These are phyloP conservation scores for Sutorius australiensis DNA, from an alignment of 768 basidiomycete species.

Conservation along the genomic window DNA sequence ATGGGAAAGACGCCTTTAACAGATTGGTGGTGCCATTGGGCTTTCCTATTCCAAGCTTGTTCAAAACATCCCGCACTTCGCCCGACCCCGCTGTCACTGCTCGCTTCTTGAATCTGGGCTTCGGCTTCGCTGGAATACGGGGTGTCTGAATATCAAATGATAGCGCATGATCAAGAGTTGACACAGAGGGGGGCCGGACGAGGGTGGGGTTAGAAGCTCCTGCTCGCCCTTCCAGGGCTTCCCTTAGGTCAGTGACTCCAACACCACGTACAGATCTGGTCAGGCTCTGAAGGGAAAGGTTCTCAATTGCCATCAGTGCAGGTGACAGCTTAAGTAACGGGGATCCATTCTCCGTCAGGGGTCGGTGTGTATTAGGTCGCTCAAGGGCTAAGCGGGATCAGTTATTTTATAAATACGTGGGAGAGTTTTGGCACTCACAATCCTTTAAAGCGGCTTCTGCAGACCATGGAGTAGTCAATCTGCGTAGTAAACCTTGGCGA, in stretches of 20 bases:
- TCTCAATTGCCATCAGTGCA: conserved; percentile 87
- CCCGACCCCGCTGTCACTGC: conserved; percentile 48
- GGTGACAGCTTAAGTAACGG: conserved; percentile 80
- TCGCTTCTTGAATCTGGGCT: conserved; percentile 55
- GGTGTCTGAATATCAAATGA: conserved; percentile 40
- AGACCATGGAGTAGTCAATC: conserved; percentile 64
- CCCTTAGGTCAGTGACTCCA: conserved; percentile 83
- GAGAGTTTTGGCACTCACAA: conserved; percentile 47
- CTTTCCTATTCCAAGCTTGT: conserved; percentile 80
- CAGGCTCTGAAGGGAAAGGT: conserved; percentile 82
- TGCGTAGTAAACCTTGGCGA: conserved; percentile 47
- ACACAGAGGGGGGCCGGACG: conserved; percentile 65
- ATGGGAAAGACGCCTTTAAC: conserved; percentile 70
- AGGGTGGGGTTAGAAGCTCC: conserved; percentile 79
- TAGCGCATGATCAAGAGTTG: conserved; percentile 69
- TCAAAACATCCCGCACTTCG: conserved; percentile 79
- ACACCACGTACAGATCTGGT: conserved; percentile 75
- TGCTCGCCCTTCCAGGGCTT: conserved; percentile 82
- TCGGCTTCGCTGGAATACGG: conserved; percentile 47
- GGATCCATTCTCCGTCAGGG: conserved; percentile 65
- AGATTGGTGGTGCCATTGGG: conserved; percentile 53
- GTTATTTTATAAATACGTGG: conserved; percentile 12
- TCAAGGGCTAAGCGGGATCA: conserved; percentile 47
- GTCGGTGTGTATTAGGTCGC: conserved; percentile 49
- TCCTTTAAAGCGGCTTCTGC: conserved; percentile 69